phyloP scores from a whole-genome alignment of 139 green algal genomes.

The Picochlorum sp. region DNA sequence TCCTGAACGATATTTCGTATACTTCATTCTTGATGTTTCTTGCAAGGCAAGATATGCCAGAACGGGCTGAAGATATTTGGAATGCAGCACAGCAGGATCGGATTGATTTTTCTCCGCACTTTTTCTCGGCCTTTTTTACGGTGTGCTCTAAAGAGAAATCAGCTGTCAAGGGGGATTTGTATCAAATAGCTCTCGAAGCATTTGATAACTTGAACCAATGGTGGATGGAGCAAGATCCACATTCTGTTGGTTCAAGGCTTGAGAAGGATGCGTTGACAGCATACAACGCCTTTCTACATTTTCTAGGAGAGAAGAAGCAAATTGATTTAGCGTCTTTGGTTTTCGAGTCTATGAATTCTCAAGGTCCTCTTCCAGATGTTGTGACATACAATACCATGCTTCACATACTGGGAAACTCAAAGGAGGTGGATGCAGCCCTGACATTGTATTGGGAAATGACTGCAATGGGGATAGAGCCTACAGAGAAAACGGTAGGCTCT shows the following conservation, averaged over 20 bases:
- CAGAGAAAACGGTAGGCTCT: constrained; percentile 24
- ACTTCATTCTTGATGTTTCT: constrained; percentile 27
- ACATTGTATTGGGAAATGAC: constrained; percentile 15
- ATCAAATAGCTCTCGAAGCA: constrained; percentile 11
- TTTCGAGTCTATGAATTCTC: constrained; percentile 8
- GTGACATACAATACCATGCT: constrained; percentile 43
- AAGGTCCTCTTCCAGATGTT: constrained; percentile 33
- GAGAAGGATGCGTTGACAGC: constrained; percentile 16
- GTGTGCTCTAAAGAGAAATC: constrained; percentile 20
- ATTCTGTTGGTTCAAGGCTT: not conserved
- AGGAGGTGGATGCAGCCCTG: constrained; percentile 11
- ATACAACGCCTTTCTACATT: constrained; percentile 40
- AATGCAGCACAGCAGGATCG: constrained; percentile 23
- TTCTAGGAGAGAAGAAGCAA: constrained; percentile 11
- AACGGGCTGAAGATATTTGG: constrained; percentile 34
- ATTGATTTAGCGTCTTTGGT: constrained; percentile 17
- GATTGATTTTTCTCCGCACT: constrained; percentile 13
- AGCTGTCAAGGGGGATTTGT: constrained; percentile 13
- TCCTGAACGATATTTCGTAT: constrained; percentile 9
- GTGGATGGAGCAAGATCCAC: constrained; percentile 2
- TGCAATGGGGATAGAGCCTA: constrained; percentile 15
- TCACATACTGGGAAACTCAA: constrained; percentile 9
- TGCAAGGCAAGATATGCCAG: constrained; percentile 10
- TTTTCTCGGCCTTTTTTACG: constrained; percentile 33
- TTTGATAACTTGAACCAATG: constrained; percentile 8